Percentiles rank a stretch among this genome's conserved stretches.
Conservation (phyloP, 306 rosid species). For the Sphenostylis stenocarpa region DNA sequence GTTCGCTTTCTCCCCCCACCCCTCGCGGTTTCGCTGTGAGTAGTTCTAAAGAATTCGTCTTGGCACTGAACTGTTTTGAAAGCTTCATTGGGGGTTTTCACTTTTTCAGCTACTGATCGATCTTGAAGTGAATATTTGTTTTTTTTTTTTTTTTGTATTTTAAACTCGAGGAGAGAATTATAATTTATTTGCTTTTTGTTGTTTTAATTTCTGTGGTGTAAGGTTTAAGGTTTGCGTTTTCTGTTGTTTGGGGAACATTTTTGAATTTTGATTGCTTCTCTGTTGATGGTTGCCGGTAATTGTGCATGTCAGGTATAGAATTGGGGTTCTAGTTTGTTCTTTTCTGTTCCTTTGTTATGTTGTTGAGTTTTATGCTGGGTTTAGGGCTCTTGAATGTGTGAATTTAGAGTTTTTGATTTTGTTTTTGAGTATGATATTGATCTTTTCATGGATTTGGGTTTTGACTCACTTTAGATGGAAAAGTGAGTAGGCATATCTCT, state of each 20-base stretch:
- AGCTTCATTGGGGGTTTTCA: neutral
- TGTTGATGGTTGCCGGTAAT: neutral
- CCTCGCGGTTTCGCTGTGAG: slow-evolving; percentile 59
- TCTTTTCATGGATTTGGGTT: neutral
- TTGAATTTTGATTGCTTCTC: neutral
- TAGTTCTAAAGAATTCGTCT: slow-evolving; percentile 23
- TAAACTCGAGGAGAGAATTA: neutral
- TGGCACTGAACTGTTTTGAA: neutral
- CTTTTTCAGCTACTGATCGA: slow-evolving; percentile 43
- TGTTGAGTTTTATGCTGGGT: neutral
- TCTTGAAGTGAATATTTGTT: slow-evolving; percentile 12
- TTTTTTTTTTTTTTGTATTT: neutral
- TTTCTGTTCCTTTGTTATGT: neutral
- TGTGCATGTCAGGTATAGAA: neutral
- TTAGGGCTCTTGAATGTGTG: neutral
- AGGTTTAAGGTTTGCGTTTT: neutral
- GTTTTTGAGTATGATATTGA: neutral
- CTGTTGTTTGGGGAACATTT: neutral
- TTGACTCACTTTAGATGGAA: neutral
- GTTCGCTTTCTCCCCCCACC: slow-evolving; percentile 27
- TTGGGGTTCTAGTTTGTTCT: neutral
- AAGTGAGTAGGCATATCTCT: neutral
- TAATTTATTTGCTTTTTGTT: neutral
- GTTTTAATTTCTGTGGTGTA: neutral
- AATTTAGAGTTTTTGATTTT: neutral